A percentile compares a stretch with the other conserved stretches of the same genome.
phyloP scores from a whole-genome alignment of 2,329 filamentous ascomycete genomes.

The Penicillium sp. region DNA sequence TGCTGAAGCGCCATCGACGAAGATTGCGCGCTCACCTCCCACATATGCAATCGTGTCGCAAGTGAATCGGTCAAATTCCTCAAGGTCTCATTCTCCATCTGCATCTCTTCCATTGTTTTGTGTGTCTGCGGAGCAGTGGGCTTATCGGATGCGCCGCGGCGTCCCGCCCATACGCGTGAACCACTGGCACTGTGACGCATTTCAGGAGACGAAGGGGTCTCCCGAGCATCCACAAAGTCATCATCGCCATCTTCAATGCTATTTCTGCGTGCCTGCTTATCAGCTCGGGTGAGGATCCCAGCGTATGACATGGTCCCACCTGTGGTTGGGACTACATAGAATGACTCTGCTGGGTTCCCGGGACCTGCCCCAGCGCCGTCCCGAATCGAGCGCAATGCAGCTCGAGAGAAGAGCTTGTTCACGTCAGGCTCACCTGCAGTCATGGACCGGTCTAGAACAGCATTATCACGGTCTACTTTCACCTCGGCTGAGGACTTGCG shows the following conservation, averaged over 20 bases:
- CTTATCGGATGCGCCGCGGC: slow-evolving; percentile 22
- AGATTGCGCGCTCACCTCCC: slow-evolving; percentile 87
- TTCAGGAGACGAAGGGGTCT: slow-evolving; percentile 56
- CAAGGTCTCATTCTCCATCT: slow-evolving; percentile 81
- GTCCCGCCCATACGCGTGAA: slow-evolving; percentile 15
- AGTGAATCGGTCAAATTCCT: slow-evolving; percentile 83
- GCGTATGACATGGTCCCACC: slow-evolving; percentile 93
- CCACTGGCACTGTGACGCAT: slow-evolving; percentile 46
- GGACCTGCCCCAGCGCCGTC: slow-evolving; percentile 60
- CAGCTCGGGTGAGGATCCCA: slow-evolving; percentile 66
- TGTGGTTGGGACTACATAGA: slow-evolving; percentile 90
- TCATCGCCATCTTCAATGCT: slow-evolving; percentile 68
- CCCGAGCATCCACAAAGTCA: slow-evolving; percentile 84
- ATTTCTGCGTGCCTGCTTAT: slow-evolving; percentile 43
- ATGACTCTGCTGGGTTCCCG: slow-evolving; percentile 65
- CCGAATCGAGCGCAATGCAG: slow-evolving; percentile 74
- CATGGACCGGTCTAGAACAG: slow-evolving; percentile 39
- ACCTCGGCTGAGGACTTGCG: slow-evolving; percentile 37
- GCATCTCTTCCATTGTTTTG: slow-evolving; percentile 82
- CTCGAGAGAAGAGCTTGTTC: slow-evolving; percentile 77
- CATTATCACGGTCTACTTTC: slow-evolving; percentile 40
- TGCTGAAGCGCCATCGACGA: slow-evolving; percentile 83
- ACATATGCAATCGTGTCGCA: slow-evolving; percentile 82
- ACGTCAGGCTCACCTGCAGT: slow-evolving; percentile 66
- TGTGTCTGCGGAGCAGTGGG: slow-evolving; percentile 37